phyloP scores from a whole-genome alignment of 441 rosid genomes.

The Biscutella auriculata region DNA sequence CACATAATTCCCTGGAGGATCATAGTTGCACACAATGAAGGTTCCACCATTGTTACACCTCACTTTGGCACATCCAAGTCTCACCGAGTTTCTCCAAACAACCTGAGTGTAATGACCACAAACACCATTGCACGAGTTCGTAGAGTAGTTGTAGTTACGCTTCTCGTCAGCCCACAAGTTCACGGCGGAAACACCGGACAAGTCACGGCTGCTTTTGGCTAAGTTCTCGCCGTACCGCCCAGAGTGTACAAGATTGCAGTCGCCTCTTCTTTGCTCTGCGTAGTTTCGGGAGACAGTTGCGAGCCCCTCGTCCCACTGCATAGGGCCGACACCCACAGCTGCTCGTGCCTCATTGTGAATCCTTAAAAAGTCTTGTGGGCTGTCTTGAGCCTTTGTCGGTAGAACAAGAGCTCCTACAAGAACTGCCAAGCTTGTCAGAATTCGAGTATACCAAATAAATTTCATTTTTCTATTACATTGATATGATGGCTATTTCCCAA shows the following conservation, averaged over 20 bases:
- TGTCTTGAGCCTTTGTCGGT: slow-evolving; percentile 25
- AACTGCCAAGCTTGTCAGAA: neutral
- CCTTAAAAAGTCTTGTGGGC: slow-evolving; percentile 17
- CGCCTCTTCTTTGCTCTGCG: slow-evolving; percentile 1
- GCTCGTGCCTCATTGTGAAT: slow-evolving; percentile 21
- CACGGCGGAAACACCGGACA: slow-evolving; percentile 19
- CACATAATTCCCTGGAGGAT: slow-evolving; percentile 14
- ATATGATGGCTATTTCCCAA: neutral
- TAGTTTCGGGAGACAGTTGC: slow-evolving; percentile 15
- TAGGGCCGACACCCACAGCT: slow-evolving; percentile 12
- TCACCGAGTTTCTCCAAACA: slow-evolving; percentile 24
- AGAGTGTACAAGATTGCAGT: slow-evolving; percentile 21
- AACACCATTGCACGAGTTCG: slow-evolving; percentile 14
- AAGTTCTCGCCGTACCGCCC: slow-evolving; percentile 22
- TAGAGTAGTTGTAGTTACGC: slow-evolving; percentile 9
- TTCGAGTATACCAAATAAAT: neutral
- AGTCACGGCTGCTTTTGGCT: neutral
- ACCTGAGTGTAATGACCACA: slow-evolving; percentile 32
- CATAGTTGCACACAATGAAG: slow-evolving; percentile 21
- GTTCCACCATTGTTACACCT: slow-evolving; percentile 24
- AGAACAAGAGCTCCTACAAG: slow-evolving; percentile 10
- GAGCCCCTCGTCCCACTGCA: slow-evolving; percentile 17
- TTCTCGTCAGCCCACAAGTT: slow-evolving; percentile 23
- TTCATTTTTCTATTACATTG: slow-evolving; percentile 1
- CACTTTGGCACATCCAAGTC: slow-evolving; percentile 25